Conservation (phyloP, 1,284 basidiomycete species). For the Leccinum cinnamomeum region DNA sequence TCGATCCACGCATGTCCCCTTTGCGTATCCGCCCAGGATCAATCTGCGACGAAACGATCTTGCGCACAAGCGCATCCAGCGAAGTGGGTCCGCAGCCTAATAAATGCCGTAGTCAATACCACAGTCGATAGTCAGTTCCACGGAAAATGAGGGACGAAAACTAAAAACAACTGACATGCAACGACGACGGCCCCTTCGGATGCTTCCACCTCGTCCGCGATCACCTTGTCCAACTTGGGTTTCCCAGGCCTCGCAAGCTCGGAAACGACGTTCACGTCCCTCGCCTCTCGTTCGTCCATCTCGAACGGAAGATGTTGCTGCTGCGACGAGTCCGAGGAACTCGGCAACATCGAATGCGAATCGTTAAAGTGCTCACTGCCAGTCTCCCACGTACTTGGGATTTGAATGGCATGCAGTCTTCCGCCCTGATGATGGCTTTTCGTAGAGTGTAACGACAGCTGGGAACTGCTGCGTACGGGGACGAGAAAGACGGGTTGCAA, state of each 20-base stretch:
- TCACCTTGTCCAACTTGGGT: conserved; percentile 67
- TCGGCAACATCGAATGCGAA: neutral
- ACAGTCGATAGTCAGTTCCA: neutral
- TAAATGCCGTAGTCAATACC: neutral
- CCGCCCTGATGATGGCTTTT: conserved; percentile 16
- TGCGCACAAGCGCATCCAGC: conserved; percentile 70
- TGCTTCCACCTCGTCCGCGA: conserved; percentile 63
- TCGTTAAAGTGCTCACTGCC: neutral
- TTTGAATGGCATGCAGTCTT: conserved; percentile 24
- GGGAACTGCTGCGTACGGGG: neutral
- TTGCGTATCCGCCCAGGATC: conserved; percentile 52
- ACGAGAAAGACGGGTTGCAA: conserved; percentile 9
- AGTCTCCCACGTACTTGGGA: neutral
- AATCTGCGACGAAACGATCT: conserved; percentile 65
- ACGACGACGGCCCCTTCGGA: conserved; percentile 63
- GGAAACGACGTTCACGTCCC: conserved; percentile 64
- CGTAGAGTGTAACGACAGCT: neutral
- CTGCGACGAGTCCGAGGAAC: neutral
- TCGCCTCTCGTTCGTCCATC: conserved; percentile 65
- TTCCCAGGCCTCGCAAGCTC: conserved; percentile 74
- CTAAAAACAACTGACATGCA: conserved; percentile 52
- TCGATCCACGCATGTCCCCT: conserved; percentile 63
- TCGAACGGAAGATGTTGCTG: conserved; percentile 40
- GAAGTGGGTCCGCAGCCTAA: conserved; percentile 75
- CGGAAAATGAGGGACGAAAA: neutral